Evolutionary conservation across 2,329 filamentous ascomycete species (phyloP).

Genomic region (Zasmidium citrigriseum): DNA sequence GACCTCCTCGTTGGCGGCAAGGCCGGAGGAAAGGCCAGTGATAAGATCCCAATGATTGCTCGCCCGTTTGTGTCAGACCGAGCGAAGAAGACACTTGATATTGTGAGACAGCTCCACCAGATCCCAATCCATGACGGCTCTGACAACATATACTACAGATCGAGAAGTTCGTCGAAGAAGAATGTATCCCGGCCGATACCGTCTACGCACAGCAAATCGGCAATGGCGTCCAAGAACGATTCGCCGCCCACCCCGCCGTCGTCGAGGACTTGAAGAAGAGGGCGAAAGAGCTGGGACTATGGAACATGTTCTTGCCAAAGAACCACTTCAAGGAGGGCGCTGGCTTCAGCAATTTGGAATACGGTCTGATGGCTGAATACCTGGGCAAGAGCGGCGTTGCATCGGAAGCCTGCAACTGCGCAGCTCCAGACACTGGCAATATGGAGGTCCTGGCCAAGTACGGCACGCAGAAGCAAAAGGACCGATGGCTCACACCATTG

Average conservation of each 20-base stretch:
- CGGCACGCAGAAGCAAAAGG: slow-evolving; percentile 52
- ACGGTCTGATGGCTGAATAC: slow-evolving; percentile 96
- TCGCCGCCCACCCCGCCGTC: slow-evolving; percentile 75
- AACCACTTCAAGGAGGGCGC: slow-evolving; percentile 94
- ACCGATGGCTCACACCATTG: slow-evolving; percentile 52
- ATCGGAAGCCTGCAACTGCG: slow-evolving; percentile 80
- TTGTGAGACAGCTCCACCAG: slow-evolving; percentile 48
- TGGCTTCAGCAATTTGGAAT: slow-evolving; percentile 93
- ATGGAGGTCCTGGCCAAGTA: slow-evolving; percentile 57
- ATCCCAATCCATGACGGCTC: background rate
- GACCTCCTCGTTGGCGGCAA: slow-evolving; percentile 32
- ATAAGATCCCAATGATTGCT: slow-evolving; percentile 60
- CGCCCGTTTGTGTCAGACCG: slow-evolving; percentile 73
- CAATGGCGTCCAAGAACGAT: slow-evolving; percentile 67
- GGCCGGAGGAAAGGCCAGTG: slow-evolving; percentile 47
- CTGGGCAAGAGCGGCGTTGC: slow-evolving; percentile 82
- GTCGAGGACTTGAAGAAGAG: slow-evolving; percentile 88
- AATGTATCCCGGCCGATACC: slow-evolving; percentile 75
- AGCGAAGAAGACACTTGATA: slow-evolving; percentile 79
- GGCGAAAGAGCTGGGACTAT: slow-evolving; percentile 80
- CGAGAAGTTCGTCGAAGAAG: slow-evolving; percentile 94
- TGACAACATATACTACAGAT: slow-evolving; percentile 43
- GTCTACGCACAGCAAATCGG: slow-evolving; percentile 80
- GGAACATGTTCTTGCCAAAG: slow-evolving; percentile 98
- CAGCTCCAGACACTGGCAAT: slow-evolving; percentile 53